A percentile compares a stretch with the other conserved stretches of the same genome.
Conservation (phyloP, 179 eudicot species). For the Monotropa hypopitys region DNA sequence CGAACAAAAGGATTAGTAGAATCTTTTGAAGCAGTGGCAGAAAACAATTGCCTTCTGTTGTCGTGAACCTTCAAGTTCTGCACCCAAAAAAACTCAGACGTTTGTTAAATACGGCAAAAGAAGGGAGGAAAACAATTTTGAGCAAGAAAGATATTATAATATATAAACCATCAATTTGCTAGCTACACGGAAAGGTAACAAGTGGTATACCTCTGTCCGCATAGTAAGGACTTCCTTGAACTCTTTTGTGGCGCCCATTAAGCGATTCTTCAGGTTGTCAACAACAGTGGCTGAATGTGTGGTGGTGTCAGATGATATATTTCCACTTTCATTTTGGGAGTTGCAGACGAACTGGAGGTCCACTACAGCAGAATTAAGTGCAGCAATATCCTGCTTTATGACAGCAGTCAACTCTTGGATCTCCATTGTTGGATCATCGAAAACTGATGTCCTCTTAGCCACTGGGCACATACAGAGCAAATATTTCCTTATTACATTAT, state of each 20-base stretch:
- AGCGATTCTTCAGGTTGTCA: conserved; percentile 77
- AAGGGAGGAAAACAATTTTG: background rate
- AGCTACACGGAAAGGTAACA: background rate
- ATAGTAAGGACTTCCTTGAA: conserved; percentile 88
- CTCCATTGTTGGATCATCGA: conserved; percentile 88
- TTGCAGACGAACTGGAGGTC: conserved; percentile 80
- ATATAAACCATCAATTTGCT: background rate
- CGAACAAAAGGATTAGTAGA: conserved; percentile 73
- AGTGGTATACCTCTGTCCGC: conserved; percentile 74
- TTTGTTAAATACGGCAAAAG: no score
- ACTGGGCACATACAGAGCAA: conserved; percentile 25
- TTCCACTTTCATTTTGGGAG: conserved; percentile 63
- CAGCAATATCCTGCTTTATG: conserved; percentile 90
- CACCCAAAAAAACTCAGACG: conserved; percentile 3
- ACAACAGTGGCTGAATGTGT: conserved; percentile 90
- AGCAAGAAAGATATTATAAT: background rate
- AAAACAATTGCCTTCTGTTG: conserved; percentile 72
- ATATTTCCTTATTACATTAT: background rate
- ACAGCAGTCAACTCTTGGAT: conserved; percentile 88
- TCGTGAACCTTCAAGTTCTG: conserved; percentile 88
- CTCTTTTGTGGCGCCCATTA: conserved; percentile 86
- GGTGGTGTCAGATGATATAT: conserved; percentile 61
- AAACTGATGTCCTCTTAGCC: conserved; percentile 89
- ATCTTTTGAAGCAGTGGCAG: conserved; percentile 58
- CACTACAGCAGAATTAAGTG: conserved; percentile 83